Base-by-base conservation (phyloP, 441 rosid genomes). In the Kokia cookei region DNA sequence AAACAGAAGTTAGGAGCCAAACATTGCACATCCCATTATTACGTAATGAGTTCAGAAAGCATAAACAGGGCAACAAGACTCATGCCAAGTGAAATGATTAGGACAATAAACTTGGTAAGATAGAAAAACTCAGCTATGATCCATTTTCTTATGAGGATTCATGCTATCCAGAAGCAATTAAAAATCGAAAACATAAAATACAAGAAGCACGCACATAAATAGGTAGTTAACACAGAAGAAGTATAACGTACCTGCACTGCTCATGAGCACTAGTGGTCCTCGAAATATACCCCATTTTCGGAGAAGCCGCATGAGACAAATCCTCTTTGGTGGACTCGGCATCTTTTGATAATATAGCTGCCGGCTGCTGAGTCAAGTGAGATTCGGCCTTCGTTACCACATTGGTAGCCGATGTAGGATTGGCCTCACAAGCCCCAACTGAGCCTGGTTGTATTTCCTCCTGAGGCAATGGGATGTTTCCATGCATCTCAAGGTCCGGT, bases 231-330 rank as follows among this genome's bases (percentile, higher is more conserved):
- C 5, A 15, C 17, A 37, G 47, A 24, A 62, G n/a, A 26, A 10
- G 50, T 5, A 7, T 48, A 9, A 66, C 43, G 14, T 42, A 90
- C 97, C 93, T 86, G 90, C 98, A 91, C 80, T 91, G 92, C 42
- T 89, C 93, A 40, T 88, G 88, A 79, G 87, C 82, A 79, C 93
- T 93, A 43, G 73, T 9, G 69, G 72, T 83, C 65, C 92, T 82
- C 5, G 92, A 87, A 81, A 91, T 76, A 76, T 75, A 71, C 11
- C 77, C 89, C 76, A 87, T 89, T 67, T 73, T 48, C 5, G 53
- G 83, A 51, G 88, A 79, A 50, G 53, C 64, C 59, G 66, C 47
- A 8, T 9, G 0, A 3, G 79, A 77, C 22, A 80, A 63, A 60
- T 83, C 91, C 19, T 76, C 83, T 27, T 68, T 73, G 32, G 61